phyloP scores from a whole-genome alignment of 805 yeast species.

The Barnettozyma siamensis region DNA sequence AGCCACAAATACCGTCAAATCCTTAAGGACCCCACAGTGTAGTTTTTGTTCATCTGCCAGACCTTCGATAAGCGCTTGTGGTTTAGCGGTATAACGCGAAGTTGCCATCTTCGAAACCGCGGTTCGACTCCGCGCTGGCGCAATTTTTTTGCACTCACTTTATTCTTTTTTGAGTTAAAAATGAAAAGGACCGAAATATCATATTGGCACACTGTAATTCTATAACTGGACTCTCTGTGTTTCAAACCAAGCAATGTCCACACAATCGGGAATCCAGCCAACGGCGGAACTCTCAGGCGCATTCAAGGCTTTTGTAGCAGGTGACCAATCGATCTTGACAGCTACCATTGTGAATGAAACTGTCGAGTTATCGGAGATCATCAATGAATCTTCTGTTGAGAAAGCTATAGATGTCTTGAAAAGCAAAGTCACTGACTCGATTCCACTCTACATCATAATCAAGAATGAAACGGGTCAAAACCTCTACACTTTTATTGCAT shows the following conservation, averaged over 20 bases:
- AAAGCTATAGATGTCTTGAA: conserved; percentile 33
- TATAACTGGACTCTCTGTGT: too few relatives aligned
- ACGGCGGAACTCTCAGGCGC: conserved; percentile 38
- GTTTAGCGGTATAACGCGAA: conserved; percentile 48
- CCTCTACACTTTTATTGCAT: conserved; percentile 58
- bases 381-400: conserved; percentile 29
- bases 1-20: too few relatives aligned
- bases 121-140: conserved; percentile 20
- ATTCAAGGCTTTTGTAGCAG: conserved; percentile 38
- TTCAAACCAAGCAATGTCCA: too few relatives aligned
- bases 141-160: conserved; percentile 3
- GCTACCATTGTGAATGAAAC: conserved; percentile 33
- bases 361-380: conserved; percentile 29
- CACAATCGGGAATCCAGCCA: conserved; percentile 55
- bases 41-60: too few relatives aligned
- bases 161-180: background rate
- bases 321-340: conserved; percentile 30
- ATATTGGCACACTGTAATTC: too few relatives aligned
- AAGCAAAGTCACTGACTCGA: conserved; percentile 28
- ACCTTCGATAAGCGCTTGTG: conserved; percentile 25
- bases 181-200: too few relatives aligned
- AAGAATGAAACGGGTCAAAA: conserved; percentile 27
- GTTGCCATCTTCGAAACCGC: conserved; percentile 52
- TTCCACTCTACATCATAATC: conserved; percentile 47
- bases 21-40: too few relatives aligned